phyloP scores from a whole-genome alignment of 148 eudicot genomes.

The Nepenthes mirabilis region DNA sequence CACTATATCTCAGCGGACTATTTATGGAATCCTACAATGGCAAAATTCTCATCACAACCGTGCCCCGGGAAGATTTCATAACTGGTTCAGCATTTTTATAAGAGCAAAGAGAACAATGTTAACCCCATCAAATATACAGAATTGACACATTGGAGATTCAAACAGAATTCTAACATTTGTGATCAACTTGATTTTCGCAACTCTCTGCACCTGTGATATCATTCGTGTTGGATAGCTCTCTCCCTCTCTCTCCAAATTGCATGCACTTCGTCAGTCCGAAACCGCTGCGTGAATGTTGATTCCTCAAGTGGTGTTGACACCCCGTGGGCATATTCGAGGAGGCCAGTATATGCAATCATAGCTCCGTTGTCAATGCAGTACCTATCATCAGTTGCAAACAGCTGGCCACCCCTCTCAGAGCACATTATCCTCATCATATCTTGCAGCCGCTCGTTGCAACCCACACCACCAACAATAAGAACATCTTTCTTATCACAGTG shows the following conservation, averaged over 20 bases:
- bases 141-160: no score
- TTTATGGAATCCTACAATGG: no score
- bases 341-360: conserved; percentile 89
- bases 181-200: no score
- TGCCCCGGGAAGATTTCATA: no score
- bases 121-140: no score
- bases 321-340: conserved; percentile 66
- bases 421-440: conserved; percentile 93
- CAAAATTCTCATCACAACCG: no score
- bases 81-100: no score
- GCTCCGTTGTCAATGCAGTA: conserved; percentile 89
- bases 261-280: conserved; percentile 83
- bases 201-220: no score
- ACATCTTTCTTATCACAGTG: conserved; percentile 90
- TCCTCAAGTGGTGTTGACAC: conserved; percentile 57
- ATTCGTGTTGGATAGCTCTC: conserved; percentile 13
- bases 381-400: conserved; percentile 74
- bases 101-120: no score
- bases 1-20: no score
- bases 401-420: conserved; percentile 63
- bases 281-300: conserved; percentile 75
- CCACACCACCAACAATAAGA: conserved; percentile 94
- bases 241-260: conserved; percentile 77
- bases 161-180: no score
- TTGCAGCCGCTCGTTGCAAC: conserved; percentile 86